A percentile compares a stretch with the other conserved stretches of the same genome.
These are phyloP conservation scores for Crithidia expoeki DNA, from an alignment of 208 protist species.

Conservation along the genomic window DNA sequence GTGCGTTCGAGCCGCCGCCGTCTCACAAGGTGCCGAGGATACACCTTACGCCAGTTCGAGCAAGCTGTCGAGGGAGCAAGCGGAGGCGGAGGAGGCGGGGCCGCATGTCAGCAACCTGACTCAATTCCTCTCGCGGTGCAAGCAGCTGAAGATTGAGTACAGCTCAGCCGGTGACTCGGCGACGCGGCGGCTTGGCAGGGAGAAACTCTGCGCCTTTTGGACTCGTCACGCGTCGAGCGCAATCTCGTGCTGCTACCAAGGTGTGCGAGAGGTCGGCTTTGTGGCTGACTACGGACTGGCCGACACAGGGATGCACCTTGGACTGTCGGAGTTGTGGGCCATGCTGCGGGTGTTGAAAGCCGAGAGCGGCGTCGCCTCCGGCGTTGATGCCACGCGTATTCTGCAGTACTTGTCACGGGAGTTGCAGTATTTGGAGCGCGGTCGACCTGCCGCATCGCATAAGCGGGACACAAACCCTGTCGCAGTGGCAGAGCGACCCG, in stretches of 20 bases:
- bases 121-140: conserved; percentile 69
- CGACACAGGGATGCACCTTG: conserved; percentile 60
- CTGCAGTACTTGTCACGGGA: conserved; percentile 74
- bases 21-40: too few species aligned
- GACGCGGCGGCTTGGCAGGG: conserved; percentile 43
- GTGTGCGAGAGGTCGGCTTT: conserved; percentile 71
- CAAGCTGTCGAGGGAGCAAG: too few species aligned
- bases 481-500: background rate
- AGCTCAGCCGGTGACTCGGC: conserved; percentile 32
- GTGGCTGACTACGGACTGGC: conserved; percentile 63
- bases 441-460: background rate
- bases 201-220: conserved; percentile 63
- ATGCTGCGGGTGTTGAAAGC: conserved; percentile 39
- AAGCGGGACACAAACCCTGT: background rate
- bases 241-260: conserved; percentile 54
- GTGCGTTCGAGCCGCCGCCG: conserved; percentile 6
- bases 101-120: conserved; percentile 45
- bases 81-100: background rate
- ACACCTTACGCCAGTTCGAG: too few species aligned
- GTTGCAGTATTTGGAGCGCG: conserved; percentile 42
- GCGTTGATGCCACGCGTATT: conserved; percentile 47
- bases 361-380: conserved; percentile 41
- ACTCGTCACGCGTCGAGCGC: conserved; percentile 53
- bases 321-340: conserved; percentile 35
- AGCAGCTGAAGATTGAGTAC: conserved; percentile 43